Evolutionary conservation across 352 stramenopile species (phyloP).

Genomic region (Globisporangium spiculum): DNA sequence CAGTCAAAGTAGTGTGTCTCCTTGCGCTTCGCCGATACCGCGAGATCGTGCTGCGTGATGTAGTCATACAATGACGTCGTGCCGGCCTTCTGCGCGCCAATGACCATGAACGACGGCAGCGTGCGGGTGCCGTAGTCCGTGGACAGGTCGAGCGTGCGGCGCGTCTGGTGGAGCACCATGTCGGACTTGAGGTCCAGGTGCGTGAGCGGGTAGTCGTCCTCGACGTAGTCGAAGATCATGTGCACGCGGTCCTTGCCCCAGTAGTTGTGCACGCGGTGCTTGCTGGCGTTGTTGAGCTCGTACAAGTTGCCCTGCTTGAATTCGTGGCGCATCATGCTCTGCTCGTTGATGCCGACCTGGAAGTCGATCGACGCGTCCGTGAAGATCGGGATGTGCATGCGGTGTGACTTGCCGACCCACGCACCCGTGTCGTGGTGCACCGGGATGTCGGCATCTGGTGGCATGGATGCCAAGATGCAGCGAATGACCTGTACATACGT

Average conservation of each 20-base stretch:
- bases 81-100: conserved; percentile 95
- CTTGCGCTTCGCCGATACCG: conserved; percentile 87
- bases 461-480: conserved; percentile 95
- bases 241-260: conserved; percentile 91
- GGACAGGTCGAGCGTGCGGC: conserved; percentile 92
- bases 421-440: conserved; percentile 97
- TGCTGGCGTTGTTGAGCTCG: conserved; percentile 99
- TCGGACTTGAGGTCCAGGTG: conserved; percentile 79
- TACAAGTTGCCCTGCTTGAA: conserved; percentile 94
- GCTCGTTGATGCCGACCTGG: conserved; percentile 79
- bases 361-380: conserved; percentile 83
- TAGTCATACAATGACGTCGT: conserved; percentile 98
- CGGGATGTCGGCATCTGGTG: conserved; percentile 93
- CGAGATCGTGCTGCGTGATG: conserved; percentile 95
- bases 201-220: conserved; percentile 64
- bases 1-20: conserved; percentile 99
- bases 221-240: conserved; percentile 99
- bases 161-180: conserved; percentile 94
- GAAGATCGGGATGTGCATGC: conserved; percentile 96
- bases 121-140: conserved; percentile 70
- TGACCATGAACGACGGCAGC: conserved; percentile 92
- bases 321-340: conserved; percentile 87
- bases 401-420: conserved; percentile 96
- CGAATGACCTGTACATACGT: conserved; percentile 73
- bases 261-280: conserved; percentile 94